Evolutionary conservation across 768 basidiomycete species (phyloP), one percentile per base, ranked within the genome.

Genomic region (Boletus patriciae): DNA sequence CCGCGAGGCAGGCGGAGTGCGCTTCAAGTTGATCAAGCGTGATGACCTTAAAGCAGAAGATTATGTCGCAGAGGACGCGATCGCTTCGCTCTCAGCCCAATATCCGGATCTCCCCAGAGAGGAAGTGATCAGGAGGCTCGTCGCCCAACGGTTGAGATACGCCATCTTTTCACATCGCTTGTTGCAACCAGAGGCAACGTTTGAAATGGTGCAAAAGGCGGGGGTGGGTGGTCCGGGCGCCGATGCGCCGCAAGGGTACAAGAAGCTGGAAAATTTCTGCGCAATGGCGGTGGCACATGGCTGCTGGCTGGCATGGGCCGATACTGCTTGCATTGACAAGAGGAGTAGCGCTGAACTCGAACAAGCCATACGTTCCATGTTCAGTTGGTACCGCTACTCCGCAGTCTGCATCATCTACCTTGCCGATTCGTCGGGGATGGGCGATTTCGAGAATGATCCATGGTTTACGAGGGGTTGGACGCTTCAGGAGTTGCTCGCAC

Each of bases 281-380:
- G 27, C 46, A 31, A 12, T 27, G 25, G 54, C 54, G 2, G 21
- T 36, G 33, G 29, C 23, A 29, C 33, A 55, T 21, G 41, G 15
- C 6, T 54, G 46, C 21, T 10, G 19, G 33, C 6, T 55, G 31
- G 53, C 57, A 13, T 73, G 76, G 61, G 77, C 72, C 55, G 71
- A 76, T 21, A 75, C 63, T 38, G 72, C 69, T 36, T 76, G 55
- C 50, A 54, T 54, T 11, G 54, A 57, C 36, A 56, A 50, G 23
- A 16, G 44, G 3, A 56, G 48, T 3, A 58, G 54, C 25, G 54
- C 57, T 0, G 57, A 58, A 37, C 57, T 58, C 31, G 57, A 58
- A 7, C 42, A 58, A 36, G 16, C 57, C 11, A 58, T 50, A 23
- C 55, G 55, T 19, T 57, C 55, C 44, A 57, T 57, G 55, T 57